phyloP scores from a whole-genome alignment of 2,329 filamentous ascomycete genomes.

The Ilyonectria sp. region DNA sequence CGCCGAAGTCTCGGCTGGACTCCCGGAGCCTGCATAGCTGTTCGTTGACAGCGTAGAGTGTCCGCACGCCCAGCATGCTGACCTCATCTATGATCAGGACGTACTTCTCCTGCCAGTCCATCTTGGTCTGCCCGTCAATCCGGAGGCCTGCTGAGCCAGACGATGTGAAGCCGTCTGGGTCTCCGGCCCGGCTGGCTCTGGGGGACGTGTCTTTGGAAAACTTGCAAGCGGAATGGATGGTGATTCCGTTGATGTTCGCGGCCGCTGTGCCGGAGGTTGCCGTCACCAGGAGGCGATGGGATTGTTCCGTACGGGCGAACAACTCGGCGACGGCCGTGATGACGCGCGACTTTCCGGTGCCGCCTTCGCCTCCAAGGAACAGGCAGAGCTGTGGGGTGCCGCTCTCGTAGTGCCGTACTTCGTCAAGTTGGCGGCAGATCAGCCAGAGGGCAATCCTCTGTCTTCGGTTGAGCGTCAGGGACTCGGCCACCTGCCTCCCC shows the following conservation, averaged over 20 bases:
- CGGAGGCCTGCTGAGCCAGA: conserved; percentile 42
- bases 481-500: conserved; percentile 8
- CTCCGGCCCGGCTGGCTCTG: neutral
- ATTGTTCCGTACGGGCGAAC: conserved; percentile 5
- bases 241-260: conserved; percentile 23
- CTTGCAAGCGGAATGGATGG: conserved; percentile 26
- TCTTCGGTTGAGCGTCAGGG: conserved; percentile 13
- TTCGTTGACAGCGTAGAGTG: conserved; percentile 18
- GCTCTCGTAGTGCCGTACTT: neutral
- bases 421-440: conserved; percentile 28
- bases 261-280: conserved; percentile 27
- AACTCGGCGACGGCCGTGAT: conserved; percentile 20
- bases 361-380: conserved; percentile 31
- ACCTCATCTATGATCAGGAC: conserved; percentile 28
- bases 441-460: conserved; percentile 20
- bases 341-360: conserved; percentile 31
- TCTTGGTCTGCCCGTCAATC: neutral
- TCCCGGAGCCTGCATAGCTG: conserved; percentile 14
- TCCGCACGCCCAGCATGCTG: conserved; percentile 26
- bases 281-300: conserved; percentile 20
- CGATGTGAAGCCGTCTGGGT: conserved; percentile 22
- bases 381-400: conserved; percentile 25
- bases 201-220: conserved; percentile 19
- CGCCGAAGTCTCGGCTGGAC: conserved; percentile 7
- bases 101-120: conserved; percentile 26